Evolutionary conservation across 805 yeast species (phyloP).

Genomic region (Nakazawaea wyomingensis): DNA sequence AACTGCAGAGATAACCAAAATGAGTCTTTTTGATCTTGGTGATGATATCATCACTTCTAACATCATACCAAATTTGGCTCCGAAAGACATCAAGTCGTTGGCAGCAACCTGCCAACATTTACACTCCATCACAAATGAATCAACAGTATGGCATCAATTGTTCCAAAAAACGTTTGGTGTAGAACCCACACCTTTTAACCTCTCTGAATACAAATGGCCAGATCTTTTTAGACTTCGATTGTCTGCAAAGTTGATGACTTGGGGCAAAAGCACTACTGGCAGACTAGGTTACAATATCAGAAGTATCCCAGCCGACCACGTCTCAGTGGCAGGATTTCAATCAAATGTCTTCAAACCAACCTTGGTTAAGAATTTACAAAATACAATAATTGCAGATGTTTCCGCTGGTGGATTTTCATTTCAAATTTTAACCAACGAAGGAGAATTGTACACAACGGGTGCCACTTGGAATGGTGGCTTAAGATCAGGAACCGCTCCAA

Average conservation of each 20-base stretch:
- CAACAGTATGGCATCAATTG: conserved; percentile 40
- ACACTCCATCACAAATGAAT: conserved; percentile 28
- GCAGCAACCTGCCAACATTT: conserved; percentile 35
- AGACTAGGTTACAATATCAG: conserved; percentile 39
- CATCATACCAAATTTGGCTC: conserved; percentile 28
- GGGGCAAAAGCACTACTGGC: conserved; percentile 43
- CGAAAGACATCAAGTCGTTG: conserved; percentile 36
- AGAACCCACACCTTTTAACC: conserved; percentile 36
- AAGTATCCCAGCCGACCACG: conserved; percentile 22
- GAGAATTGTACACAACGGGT: conserved; percentile 54
- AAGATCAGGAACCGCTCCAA: conserved; percentile 36
- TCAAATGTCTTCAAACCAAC: conserved; percentile 34
- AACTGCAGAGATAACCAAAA: background rate
- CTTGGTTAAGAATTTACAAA: conserved; percentile 29
- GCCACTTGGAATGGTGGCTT: conserved; percentile 35
- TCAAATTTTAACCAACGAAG: conserved; percentile 50
- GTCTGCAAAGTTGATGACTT: conserved; percentile 37
- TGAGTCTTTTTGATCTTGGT: conserved; percentile 24
- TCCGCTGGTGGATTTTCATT: conserved; percentile 64
- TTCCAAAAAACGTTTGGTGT: conserved; percentile 41
- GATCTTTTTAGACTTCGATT: conserved; percentile 37
- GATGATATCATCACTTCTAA: conserved; percentile 36
- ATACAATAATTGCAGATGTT: conserved; percentile 37
- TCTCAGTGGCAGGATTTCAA: conserved; percentile 18
- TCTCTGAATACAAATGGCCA: conserved; percentile 43